Evolutionary conservation across 2,329 filamentous ascomycete species (phyloP).

Genomic region (Colletotrichum sidae): DNA sequence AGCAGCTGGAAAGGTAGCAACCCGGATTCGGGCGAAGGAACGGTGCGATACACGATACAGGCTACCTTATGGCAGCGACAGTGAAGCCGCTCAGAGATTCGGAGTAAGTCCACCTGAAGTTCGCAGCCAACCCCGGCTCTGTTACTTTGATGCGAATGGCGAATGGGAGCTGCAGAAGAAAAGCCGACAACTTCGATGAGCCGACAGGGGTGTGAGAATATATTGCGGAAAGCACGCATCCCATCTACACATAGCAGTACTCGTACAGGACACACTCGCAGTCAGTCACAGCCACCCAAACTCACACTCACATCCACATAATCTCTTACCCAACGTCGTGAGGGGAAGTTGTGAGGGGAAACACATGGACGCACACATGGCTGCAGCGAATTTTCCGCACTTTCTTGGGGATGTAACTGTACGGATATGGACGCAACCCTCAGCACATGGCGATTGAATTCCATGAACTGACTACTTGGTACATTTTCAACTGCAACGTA

Average conservation of each 20-base stretch:
- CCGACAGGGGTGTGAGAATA: neutral
- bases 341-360: slow-evolving; percentile 9
- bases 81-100: slow-evolving; percentile 13
- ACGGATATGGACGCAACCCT: too few species aligned
- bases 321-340: neutral
- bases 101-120: slow-evolving; percentile 34
- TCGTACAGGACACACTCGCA: too few species aligned
- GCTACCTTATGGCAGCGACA: neutral
- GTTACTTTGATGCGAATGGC: neutral
- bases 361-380: slow-evolving; percentile 1
- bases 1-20: too few species aligned
- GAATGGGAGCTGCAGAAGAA: neutral
- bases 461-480: too few species aligned
- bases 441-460: too few species aligned
- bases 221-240: too few species aligned
- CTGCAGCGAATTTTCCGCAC: slow-evolving; percentile 15
- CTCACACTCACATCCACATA: too few species aligned
- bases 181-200: neutral
- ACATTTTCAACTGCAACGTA: slow-evolving; percentile 2
- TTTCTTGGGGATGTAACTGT: too few species aligned
- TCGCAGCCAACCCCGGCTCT: slow-evolving; percentile 29
- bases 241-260: too few species aligned
- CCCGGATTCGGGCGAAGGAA: too few species aligned
- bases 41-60: neutral
- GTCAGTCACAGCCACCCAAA: too few species aligned